Evolutionary conservation across 2,329 filamentous ascomycete genomes (phyloP), one percentile per base, ranked within the genome.

Genomic region (Trichoderma atrobrunneum): DNA sequence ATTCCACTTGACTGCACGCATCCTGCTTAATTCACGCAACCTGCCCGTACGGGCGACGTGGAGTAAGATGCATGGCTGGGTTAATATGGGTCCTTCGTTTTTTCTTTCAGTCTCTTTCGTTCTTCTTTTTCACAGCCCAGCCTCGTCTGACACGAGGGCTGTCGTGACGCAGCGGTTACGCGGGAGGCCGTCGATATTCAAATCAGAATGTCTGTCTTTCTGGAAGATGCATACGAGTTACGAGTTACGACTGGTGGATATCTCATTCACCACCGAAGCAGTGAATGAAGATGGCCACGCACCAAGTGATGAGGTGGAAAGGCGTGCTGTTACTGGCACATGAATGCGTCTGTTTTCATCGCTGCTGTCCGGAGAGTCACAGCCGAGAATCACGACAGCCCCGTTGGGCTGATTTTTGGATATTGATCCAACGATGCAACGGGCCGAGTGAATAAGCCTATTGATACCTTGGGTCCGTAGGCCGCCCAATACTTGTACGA

Each of bases 1-100:
- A 56, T 63, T n/a, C 30, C 24, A 32, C 36, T 30, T 28, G 8
- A 21, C 26, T 24, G 12, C 39, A 10, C 43, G 10, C 65, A 59
- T 32, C 30, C 12, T 54, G 21, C 26, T n/a, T 57, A 36, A 43
- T 70, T 48, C 26, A 70, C 43, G 60, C 68, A 64, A n/a, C 30
- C 39, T 21, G 48, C 59, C 34, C 51, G 30, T 30, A 28, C 56
- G 36, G 28, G 39, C 59, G 30, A 70, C 59, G 68, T 70, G 68
- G 60, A 70, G 68, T 21, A 64, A 70, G 32, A 70, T 70, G 68
- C 68, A 48, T 70, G 68, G 60, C 30, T 64, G 48, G 48, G 43
- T 21, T 57, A 43, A 70, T 54, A 56, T 56, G 30, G 30, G 32
- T 51, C 30, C 14, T 10, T 14, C 18, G n/a, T 57, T 87, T 24